phyloP scores from a whole-genome alignment of 164 flowering plant species.

The Umbilicus rupestris region DNA sequence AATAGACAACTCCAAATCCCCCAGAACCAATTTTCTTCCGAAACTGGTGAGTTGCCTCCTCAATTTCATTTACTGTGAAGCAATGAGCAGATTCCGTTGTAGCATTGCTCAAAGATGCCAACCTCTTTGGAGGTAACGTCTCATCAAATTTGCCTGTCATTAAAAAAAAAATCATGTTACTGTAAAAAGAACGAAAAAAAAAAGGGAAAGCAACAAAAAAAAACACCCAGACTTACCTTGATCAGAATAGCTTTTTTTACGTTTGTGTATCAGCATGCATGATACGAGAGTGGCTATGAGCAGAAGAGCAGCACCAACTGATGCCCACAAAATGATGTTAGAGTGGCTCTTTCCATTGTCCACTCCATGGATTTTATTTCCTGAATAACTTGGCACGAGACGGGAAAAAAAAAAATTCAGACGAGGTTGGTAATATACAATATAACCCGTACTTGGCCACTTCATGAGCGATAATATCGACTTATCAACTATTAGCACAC shows the following conservation, averaged over 20 bases:
- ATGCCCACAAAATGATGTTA: constrained; percentile 41
- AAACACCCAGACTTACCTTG: constrained; percentile 30
- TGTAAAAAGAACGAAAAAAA: not conserved
- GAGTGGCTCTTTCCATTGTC: constrained; percentile 23
- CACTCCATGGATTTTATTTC: constrained; percentile 60
- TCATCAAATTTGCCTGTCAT: constrained; percentile 25
- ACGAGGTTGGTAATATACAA: not conserved
- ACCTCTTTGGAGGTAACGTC: constrained; percentile 35
- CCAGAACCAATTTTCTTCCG: constrained; percentile 90
- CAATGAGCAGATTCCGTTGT: constrained; percentile 71
- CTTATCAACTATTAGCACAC: not conserved
- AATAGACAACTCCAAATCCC: constrained; percentile 90
- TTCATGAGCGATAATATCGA: not conserved
- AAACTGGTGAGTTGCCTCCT: constrained; percentile 68
- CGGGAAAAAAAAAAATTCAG: constrained; percentile 1
- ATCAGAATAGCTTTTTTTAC: constrained; percentile 28
- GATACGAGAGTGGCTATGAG: constrained; percentile 43
- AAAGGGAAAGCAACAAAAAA: not conserved
- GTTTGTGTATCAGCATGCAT: constrained; percentile 36
- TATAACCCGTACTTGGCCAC: not conserved
- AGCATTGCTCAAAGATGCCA: constrained; percentile 33
- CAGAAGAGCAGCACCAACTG: constrained; percentile 58
- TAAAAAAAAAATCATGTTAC: not conserved
- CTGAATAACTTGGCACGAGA: constrained; percentile 49
- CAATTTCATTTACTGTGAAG: constrained; percentile 62